Evolutionary conservation across 257 asterid genomes (phyloP).

Genomic region (Verbena officinalis): DNA sequence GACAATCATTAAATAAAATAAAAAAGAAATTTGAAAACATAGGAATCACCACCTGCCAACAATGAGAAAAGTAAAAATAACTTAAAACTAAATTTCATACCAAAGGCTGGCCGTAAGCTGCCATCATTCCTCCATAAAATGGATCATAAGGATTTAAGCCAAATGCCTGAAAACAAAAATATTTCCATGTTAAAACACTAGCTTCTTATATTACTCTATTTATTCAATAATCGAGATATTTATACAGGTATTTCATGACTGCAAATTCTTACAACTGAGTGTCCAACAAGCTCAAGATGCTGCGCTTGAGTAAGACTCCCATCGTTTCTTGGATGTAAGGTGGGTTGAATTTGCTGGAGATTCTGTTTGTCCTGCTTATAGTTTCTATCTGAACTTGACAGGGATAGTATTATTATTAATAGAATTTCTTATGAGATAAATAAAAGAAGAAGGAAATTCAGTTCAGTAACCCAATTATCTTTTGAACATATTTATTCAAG

Average conservation of each 20-base stretch:
- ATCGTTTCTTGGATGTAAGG: slow-evolving; percentile 49
- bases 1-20: slow-evolving; percentile 7
- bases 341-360: slow-evolving; percentile 47
- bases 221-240: slow-evolving; percentile 5
- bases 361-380: slow-evolving; percentile 35
- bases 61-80: slow-evolving; percentile 4
- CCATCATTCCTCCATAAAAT: slow-evolving; percentile 73
- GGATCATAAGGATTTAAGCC: slow-evolving; percentile 62
- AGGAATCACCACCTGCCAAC: not conserved
- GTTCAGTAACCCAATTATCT: not conserved
- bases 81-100: slow-evolving; percentile 39
- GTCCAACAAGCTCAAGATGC: slow-evolving; percentile 70
- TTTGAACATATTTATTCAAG: slow-evolving; percentile 15
- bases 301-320: slow-evolving; percentile 52
- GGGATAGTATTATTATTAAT: slow-evolving; percentile 26
- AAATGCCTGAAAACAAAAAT: slow-evolving; percentile 53
- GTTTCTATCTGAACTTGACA: slow-evolving; percentile 52
- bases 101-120: slow-evolving; percentile 82
- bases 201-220: not conserved
- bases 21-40: not conserved
- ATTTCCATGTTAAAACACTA: slow-evolving; percentile 4
- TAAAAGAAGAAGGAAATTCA: slow-evolving; percentile 3
- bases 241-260: not conserved
- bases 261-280: slow-evolving; percentile 67
- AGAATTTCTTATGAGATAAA: not conserved